Evolutionary conservation across 352 stramenopile species (phyloP).

Genomic region (Phytopythium kandeliae): DNA sequence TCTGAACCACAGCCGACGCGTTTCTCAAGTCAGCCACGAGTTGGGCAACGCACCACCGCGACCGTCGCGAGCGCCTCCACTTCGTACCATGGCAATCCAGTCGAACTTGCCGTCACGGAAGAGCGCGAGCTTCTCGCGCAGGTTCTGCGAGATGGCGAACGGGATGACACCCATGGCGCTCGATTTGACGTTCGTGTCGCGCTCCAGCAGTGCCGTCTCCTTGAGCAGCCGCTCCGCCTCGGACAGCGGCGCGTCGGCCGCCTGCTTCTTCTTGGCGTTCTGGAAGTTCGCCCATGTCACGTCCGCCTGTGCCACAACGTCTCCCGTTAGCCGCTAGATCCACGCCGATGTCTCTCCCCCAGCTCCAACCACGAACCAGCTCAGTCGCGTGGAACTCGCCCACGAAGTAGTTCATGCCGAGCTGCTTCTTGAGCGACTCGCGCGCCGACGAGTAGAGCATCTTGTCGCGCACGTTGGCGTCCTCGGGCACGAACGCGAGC

Average conservation of each 20-base stretch:
- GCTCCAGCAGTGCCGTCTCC: conserved; percentile 71
- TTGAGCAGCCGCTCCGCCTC: conserved; percentile 82
- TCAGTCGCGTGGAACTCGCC: conserved; percentile 88
- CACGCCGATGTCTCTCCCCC: too few species aligned
- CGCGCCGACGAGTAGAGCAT: conserved; percentile 91
- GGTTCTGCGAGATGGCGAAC: conserved; percentile 79
- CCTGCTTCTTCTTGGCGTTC: conserved; percentile 61
- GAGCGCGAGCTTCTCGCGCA: conserved; percentile 71
- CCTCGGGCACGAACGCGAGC: conserved; percentile 74
- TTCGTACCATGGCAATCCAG: conserved; percentile 81
- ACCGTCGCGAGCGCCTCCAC: background rate
- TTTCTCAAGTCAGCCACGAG: background rate
- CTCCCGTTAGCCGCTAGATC: background rate
- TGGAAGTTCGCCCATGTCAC: conserved; percentile 76
- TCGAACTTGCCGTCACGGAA: conserved; percentile 81
- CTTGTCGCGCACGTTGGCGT: conserved; percentile 77
- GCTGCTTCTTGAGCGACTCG: conserved; percentile 87
- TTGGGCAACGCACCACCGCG: background rate
- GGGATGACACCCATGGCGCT: conserved; percentile 88
- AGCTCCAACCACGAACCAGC: conserved; percentile 16
- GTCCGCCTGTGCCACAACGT: conserved; percentile 29
- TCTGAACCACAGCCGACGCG: conserved; percentile 20
- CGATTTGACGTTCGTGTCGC: conserved; percentile 82
- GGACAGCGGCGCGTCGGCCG: conserved; percentile 74
- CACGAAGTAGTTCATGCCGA: conserved; percentile 89